phyloP scores from a whole-genome alignment of 306 rosid species.

The Dryas octopetala region DNA sequence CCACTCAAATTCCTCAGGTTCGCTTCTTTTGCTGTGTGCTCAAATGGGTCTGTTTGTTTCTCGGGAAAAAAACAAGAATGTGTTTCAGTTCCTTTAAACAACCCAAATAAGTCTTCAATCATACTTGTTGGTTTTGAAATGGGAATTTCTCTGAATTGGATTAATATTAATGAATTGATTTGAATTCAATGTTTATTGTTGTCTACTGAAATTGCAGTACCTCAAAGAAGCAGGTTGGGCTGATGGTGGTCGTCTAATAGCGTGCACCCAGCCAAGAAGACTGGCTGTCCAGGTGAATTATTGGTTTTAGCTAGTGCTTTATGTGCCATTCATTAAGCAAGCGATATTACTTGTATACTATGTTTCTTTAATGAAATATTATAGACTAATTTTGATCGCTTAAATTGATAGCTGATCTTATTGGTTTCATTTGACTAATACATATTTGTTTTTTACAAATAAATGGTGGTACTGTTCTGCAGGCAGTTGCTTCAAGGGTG shows the following conservation, averaged over 20 bases:
- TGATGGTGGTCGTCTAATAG: conserved; percentile 78
- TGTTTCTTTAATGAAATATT: not conserved
- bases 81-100: not conserved
- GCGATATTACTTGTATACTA: not conserved
- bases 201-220: conserved; percentile 44
- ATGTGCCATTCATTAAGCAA: not conserved
- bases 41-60: not conserved
- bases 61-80: not conserved
- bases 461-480: conserved; percentile 6
- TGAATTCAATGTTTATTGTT: not conserved
- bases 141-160: not conserved
- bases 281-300: conserved; percentile 83
- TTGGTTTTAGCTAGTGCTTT: not conserved
- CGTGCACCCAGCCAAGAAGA: conserved; percentile 92
- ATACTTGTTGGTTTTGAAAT: not conserved
- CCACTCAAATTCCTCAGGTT: conserved; percentile 98
- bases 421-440: not conserved
- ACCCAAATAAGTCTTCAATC: not conserved
- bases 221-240: conserved; percentile 95
- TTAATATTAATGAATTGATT: not conserved
- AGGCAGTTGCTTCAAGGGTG: conserved; percentile 91
- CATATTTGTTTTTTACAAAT: not conserved
- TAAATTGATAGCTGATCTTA: not conserved
- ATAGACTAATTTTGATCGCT: not conserved
- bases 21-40: not conserved